These are phyloP conservation scores for Diaporthe ampelina DNA, from an alignment of 2,329 filamentous ascomycete species.

Conservation along the genomic window DNA sequence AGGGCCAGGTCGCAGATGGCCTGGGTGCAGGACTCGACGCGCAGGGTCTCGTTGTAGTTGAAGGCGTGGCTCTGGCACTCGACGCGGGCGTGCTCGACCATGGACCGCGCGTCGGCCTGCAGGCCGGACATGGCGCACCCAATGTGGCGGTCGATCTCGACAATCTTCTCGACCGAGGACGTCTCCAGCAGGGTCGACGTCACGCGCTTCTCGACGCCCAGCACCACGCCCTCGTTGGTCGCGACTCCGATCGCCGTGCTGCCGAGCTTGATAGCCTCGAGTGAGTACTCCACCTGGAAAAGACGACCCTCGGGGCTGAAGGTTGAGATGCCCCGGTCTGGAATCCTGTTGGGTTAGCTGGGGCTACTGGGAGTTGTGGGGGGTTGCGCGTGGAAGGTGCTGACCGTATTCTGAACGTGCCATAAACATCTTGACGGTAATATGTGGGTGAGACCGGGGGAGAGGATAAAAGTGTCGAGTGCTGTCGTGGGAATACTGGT, in stretches of 20 bases:
- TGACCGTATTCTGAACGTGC: conserved; percentile 99
- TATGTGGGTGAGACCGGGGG: conserved; percentile 44
- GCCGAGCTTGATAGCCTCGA: conserved; percentile 99
- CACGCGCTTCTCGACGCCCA: conserved; percentile 98
- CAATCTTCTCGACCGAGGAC: conserved; percentile 98
- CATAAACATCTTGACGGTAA: conserved; percentile 91
- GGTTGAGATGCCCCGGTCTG: conserved; percentile 99
- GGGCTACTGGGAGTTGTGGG: conserved; percentile 55
- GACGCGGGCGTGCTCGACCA: conserved; percentile 98
- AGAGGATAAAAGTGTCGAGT: background rate
- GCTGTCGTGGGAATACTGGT: background rate
- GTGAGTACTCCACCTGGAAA: conserved; percentile 99
- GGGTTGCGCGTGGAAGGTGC: conserved; percentile 52
- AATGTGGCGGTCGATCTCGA: conserved; percentile 99
- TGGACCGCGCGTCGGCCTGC: conserved; percentile 96
- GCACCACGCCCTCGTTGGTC: conserved; percentile 93
- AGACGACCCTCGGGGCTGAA: conserved; percentile 99
- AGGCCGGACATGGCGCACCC: conserved; percentile 99
- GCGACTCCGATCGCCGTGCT: conserved; percentile 98
- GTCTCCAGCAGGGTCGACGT: conserved; percentile 98
- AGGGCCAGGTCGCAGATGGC: conserved; percentile 98
- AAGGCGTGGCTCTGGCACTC: conserved; percentile 98
- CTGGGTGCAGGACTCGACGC: conserved; percentile 98
- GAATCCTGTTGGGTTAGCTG: conserved; percentile 18
- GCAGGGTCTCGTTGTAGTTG: conserved; percentile 95